Evolutionary conservation across 768 basidiomycete species (phyloP), one percentile per base, ranked within the genome.

Genomic region (Gloeopeniophorella convolvens): DNA sequence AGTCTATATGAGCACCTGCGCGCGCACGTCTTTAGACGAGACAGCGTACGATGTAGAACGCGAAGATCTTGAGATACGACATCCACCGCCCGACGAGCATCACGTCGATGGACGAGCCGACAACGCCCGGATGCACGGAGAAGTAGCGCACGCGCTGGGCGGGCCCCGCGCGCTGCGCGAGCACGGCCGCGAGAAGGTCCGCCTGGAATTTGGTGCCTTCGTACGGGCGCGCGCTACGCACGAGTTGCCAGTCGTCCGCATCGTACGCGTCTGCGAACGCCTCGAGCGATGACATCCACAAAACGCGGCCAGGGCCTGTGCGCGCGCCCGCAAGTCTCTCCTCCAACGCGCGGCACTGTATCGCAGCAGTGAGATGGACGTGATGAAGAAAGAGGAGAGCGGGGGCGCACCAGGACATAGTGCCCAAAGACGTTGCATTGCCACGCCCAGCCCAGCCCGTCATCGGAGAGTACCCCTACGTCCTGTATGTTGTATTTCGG

Each of bases 361-460:
- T 30, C 34, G 37, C n/a, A 52, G 48, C n/a, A 54, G 46, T 20
- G 39, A 49, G 33, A 21, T 42, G 42, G 32, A 37, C 10, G 4
- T 35, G 26, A 48, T 45, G 23, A 27, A 28, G 23, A 21, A 26
- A 21, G 11, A 13, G 24, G 41, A 7, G 33, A n/a, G 7, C 11
- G 34, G 30, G 23, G 4, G 74, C 83, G 47, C 60, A 91, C 89
- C 57, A 93, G 66, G 24, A 74, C 74, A 61, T 83, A 92, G 65
- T 91, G 89, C 0, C 83, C 81, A 48, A 92, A 90, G 23, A 90
- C 67, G 59, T 92, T 92, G 51, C 79, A 85, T 61, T 91, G 87
- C 87, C 89, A 93, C 6, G 82, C 77, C 75, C 76, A 83, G 3
- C 90, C 90, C 0, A 90, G 66, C 5, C 83, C 80, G 56, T 93